These are phyloP conservation scores for Wallemia ichthyophaga DNA, from an alignment of 1,284 basidiomycete genomes.

Conservation along the genomic window DNA sequence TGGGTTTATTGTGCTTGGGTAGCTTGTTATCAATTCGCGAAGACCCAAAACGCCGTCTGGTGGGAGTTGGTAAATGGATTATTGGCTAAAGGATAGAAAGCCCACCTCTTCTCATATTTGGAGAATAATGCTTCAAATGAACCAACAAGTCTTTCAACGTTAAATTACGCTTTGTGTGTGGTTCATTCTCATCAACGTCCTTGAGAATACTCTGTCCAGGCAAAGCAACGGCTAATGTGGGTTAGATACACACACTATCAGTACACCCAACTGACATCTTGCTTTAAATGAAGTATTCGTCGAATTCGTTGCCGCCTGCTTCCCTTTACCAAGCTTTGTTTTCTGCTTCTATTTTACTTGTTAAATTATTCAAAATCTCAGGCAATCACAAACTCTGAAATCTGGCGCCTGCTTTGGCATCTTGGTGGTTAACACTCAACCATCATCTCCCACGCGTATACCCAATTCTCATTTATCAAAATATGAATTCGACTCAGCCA, in stretches of 20 bases:
- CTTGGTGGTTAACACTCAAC: background rate
- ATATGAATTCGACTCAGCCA: background rate
- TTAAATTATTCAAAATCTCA: slow-evolving; percentile 2
- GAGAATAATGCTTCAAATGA: slow-evolving; percentile 57
- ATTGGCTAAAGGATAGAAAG: background rate
- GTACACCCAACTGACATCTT: slow-evolving; percentile 25
- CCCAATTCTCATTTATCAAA: background rate
- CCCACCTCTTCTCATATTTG: slow-evolving; percentile 36
- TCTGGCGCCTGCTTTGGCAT: slow-evolving; percentile 1
- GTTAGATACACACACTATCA: slow-evolving; percentile 2
- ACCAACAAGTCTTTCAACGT: slow-evolving; percentile 47
- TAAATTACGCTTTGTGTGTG: slow-evolving; percentile 43
- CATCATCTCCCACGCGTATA: background rate
- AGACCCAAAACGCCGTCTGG: slow-evolving; percentile 53
- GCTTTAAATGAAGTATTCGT: slow-evolving; percentile 90
- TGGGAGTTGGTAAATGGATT: background rate
- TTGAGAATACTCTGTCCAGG: slow-evolving; percentile 45
- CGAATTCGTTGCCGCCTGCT: slow-evolving; percentile 47
- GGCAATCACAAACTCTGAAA: background rate
- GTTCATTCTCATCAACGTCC: slow-evolving; percentile 23
- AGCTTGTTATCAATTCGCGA: slow-evolving; percentile 39
- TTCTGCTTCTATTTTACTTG: slow-evolving; percentile 48
- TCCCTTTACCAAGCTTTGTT: slow-evolving; percentile 83
- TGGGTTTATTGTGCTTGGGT: slow-evolving; percentile 27
- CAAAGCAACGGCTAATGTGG: slow-evolving; percentile 46